Evolutionary conservation across 495 filamentous ascomycete genomes (phyloP).

Genomic region (Xylaria venustula): DNA sequence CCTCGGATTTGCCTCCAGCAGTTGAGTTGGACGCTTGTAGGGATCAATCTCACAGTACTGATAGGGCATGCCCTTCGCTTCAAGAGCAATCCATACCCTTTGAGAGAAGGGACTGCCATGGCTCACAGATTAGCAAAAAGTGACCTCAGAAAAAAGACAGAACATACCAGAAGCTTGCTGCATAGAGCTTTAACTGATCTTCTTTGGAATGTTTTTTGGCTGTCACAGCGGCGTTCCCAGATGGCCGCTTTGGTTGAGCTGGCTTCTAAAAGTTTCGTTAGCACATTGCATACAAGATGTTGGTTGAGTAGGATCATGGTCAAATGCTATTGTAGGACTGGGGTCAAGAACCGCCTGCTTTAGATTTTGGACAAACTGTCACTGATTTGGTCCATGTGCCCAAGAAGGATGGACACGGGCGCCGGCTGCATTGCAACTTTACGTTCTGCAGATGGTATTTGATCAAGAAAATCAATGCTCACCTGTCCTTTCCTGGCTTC

Average conservation of each 20-base stretch:
- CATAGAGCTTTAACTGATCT: constrained; percentile 75
- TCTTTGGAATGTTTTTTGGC: constrained; percentile 69
- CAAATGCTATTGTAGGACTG: too few species aligned
- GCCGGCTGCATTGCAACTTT: too few species aligned
- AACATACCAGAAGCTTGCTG: constrained; percentile 86
- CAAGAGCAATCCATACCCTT: constrained; percentile 94
- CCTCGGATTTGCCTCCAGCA: constrained; percentile 85
- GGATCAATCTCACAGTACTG: constrained; percentile 93
- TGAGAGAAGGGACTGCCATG: constrained; percentile 69
- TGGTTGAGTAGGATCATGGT: too few species aligned
- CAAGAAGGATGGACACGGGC: too few species aligned
- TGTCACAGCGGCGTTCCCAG: constrained; percentile 73
- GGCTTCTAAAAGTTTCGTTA: constrained; percentile 51
- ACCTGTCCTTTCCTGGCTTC: constrained; percentile 66
- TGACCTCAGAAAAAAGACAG: background rate
- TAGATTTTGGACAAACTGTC: background rate
- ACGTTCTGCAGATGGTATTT: too few species aligned
- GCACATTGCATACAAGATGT: too few species aligned
- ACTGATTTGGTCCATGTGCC: too few species aligned
- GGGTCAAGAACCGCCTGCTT: too few species aligned
- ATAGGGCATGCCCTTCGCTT: constrained; percentile 77
- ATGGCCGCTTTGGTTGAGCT: constrained; percentile 79
- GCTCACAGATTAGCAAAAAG: constrained; percentile 11
- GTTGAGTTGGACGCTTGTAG: constrained; percentile 65
- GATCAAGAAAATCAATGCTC: too few species aligned